Conservation (phyloP, 306 rosid species). For the Luffa aegyptiaca region DNA sequence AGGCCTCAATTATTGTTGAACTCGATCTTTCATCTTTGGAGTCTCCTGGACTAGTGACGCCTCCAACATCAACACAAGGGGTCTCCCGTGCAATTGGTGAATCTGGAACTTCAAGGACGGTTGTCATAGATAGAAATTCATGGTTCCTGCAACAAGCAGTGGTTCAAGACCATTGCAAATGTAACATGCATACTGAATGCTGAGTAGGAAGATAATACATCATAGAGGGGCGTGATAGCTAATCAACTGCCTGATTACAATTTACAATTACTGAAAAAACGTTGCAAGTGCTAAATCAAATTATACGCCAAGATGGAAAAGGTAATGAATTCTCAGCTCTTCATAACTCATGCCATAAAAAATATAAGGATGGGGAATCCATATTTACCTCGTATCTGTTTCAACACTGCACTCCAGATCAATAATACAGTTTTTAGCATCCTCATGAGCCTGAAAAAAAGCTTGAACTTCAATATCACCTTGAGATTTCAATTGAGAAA, state of each 20-base stretch:
- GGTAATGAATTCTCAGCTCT: neutral
- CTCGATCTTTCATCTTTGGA: conserved; percentile 34
- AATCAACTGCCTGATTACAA: neutral
- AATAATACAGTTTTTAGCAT: conserved; percentile 21
- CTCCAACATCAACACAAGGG: conserved; percentile 24
- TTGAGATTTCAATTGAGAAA: conserved; percentile 24
- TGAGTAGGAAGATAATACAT: neutral
- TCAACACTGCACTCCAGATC: conserved; percentile 32
- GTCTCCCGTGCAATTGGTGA: conserved; percentile 45
- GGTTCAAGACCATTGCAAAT: conserved; percentile 2
- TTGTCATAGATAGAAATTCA: conserved; percentile 25
- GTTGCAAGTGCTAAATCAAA: neutral
- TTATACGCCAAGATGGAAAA: neutral
- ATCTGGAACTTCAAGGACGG: conserved; percentile 37
- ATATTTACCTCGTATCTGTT: conserved; percentile 44
- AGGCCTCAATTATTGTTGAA: conserved; percentile 39
- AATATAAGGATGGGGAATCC: neutral
- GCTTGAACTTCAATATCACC: conserved; percentile 23
- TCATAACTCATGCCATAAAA: neutral
- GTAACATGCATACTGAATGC: neutral
- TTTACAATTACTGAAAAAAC: neutral
- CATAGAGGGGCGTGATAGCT: neutral
- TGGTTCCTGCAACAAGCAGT: conserved; percentile 36
- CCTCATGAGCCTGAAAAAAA: conserved; percentile 22
- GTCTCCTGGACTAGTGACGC: conserved; percentile 31